phyloP scores from a whole-genome alignment of 192 early-diverging fungal genomes.

The Mortierella alpina region DNA sequence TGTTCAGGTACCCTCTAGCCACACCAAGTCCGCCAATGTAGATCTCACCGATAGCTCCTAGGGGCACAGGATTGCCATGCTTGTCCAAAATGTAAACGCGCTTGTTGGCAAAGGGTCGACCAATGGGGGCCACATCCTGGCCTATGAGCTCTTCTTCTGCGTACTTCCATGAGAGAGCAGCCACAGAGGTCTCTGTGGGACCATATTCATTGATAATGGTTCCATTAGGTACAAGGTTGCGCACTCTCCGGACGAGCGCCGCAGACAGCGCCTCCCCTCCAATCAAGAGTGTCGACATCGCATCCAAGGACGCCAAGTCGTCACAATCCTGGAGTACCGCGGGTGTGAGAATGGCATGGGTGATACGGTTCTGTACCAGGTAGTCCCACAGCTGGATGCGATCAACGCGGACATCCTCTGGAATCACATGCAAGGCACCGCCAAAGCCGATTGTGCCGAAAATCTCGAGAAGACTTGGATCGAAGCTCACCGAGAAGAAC shows the following conservation, averaged over 20 bases:
- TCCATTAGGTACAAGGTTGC: not conserved
- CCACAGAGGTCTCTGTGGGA: conserved; percentile 47
- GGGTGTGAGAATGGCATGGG: conserved; percentile 6
- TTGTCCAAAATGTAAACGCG: conserved; percentile 3
- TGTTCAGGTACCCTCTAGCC: conserved; percentile 53
- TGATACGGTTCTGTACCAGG: not conserved
- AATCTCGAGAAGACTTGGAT: conserved; percentile 12
- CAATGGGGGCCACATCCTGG: conserved; percentile 3
- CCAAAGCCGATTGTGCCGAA: conserved; percentile 14
- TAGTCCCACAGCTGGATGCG: conserved; percentile 8
- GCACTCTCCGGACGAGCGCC: not conserved
- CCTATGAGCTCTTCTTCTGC: not conserved
- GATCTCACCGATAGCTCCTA: conserved; percentile 30
- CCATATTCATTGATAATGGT: conserved; percentile 48
- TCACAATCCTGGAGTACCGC: conserved; percentile 6
- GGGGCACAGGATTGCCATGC: not conserved
- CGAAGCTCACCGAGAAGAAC: conserved; percentile 19
- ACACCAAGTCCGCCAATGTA: conserved; percentile 53
- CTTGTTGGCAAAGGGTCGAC: conserved; percentile 10
- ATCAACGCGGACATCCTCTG: not conserved
- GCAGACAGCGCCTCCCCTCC: conserved; percentile 6
- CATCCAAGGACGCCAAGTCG: not conserved
- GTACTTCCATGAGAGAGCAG: not conserved
- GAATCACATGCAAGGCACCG: not conserved
- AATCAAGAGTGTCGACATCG: not conserved